These are phyloP conservation scores for Diphasiastrum complanatum DNA, from an alignment of 83 land plant species.

Conservation along the genomic window DNA sequence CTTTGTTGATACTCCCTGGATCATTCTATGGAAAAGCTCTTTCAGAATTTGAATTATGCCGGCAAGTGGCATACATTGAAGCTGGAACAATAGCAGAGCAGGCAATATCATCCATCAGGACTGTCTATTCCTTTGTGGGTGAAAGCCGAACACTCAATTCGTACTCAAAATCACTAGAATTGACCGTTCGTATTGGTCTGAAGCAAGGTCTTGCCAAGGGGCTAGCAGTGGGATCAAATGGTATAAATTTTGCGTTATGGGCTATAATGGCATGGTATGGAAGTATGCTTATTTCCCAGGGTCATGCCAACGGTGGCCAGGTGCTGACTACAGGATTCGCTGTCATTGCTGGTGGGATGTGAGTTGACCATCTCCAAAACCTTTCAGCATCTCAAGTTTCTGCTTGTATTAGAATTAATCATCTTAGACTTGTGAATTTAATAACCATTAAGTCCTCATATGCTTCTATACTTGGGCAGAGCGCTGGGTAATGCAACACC, in stretches of 20 bases:
- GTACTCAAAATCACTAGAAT: neutral
- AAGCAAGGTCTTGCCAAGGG: conserved; percentile 1
- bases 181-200: neutral
- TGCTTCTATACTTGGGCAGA: neutral
- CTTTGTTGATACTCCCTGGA: neutral
- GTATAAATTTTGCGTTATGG: neutral
- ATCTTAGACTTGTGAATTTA: too few species aligned
- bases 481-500: conserved; percentile 4
- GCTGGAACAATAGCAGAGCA: neutral
- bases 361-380: too few species aligned
- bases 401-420: too few species aligned
- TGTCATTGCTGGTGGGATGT: conserved; percentile 3
- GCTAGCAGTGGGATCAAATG: neutral
- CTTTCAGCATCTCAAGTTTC: too few species aligned
- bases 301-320: conserved; percentile 11
- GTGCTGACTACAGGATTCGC: neutral
- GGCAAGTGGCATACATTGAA: neutral
- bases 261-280: neutral
- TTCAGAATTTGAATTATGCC: neutral
- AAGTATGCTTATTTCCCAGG: neutral
- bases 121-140: neutral
- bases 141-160: neutral
- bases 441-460: neutral
- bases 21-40: conserved; percentile 1
- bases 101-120: conserved; percentile 1